These are phyloP conservation scores for Trichoderma cornu-damae DNA, from an alignment of 2,329 filamentous ascomycete genomes.

Conservation along the genomic window DNA sequence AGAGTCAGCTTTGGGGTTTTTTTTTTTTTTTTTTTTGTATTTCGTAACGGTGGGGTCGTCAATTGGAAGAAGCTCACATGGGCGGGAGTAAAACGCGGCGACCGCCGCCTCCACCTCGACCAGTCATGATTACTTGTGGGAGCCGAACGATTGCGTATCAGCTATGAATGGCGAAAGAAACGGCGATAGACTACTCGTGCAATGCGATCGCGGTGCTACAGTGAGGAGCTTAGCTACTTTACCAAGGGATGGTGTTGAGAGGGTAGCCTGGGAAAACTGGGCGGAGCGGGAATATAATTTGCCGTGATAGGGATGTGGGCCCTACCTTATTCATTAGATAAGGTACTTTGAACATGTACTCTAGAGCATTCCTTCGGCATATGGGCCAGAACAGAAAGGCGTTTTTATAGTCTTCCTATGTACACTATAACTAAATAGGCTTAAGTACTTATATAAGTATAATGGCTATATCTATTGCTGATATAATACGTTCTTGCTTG, in stretches of 20 bases:
- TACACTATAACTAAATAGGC: no score
- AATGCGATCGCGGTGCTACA: neutral
- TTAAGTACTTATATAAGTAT: no score
- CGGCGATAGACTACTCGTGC: neutral
- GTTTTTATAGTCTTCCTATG: no score
- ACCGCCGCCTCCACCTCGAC: slow-evolving; percentile 54
- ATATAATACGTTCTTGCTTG: no score
- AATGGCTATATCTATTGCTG: no score
- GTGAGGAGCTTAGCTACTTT: slow-evolving; percentile 6
- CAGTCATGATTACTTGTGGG: slow-evolving; percentile 43
- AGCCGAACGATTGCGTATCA: neutral
- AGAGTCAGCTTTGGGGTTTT: slow-evolving; percentile 24
- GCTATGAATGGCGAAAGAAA: neutral
- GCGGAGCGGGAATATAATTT: slow-evolving; percentile 6
- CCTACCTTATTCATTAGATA: neutral
- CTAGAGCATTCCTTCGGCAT: no score
- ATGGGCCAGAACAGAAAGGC: no score
- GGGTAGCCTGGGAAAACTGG: neutral
- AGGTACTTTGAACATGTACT: neutral
- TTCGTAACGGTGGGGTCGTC: neutral
- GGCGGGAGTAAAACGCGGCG: slow-evolving; percentile 57
- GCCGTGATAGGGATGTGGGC: neutral
- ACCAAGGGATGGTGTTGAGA: slow-evolving; percentile 12
- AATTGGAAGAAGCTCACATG: slow-evolving; percentile 37
- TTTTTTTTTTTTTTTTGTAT: no score